Evolutionary conservation across 805 yeast species (phyloP), one percentile per base, ranked within the genome.

Genomic region (Cyberlindnera nakhonratchasimensis): DNA sequence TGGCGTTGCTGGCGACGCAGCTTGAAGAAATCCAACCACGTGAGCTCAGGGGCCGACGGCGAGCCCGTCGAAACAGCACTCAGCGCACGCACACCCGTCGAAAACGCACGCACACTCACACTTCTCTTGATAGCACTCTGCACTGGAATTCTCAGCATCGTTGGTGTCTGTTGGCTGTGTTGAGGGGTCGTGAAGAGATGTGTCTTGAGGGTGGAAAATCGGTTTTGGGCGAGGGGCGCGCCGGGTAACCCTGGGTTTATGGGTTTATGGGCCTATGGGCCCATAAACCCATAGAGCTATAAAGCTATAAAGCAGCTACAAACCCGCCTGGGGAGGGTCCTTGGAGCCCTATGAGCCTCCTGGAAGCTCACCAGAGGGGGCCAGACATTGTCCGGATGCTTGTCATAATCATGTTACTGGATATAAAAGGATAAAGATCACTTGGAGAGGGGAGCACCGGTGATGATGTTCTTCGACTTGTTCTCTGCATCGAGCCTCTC

Each of bases 21-120:
- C 32, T 69, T 63, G 52, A 93, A 79, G 61, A 87, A 93, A 35
- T 86, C 82, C 31, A 78, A 75, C 99, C 99, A 93, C 38, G 77
- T 70, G 40, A 29, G 37, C 22, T 22, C 37, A 11, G 47, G 8
- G n/a, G 30, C 3, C 5, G 29, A 9, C 24, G 48, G 16, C 14
- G 26, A 20, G 40, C 13, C 16, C 39, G 32, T 29, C 29, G 34
- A 16, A 19, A 33, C 28, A 14, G 30, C 37, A 23, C 40, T 46
- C 31, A 43, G 3, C 10, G 29, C 23, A 6, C 45, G 34, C 8
- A 45, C 24, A 10, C 23, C 11, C 10, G 39, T 6, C 12, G 47
- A 33, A 37, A 49, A 49, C 3, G 47, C 25, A 33, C 53, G 53
- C 13, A 26, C 18, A 9, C 36, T 39, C 18, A 49, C 29, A 37